Conservation (phyloP, 257 asterid species). For the Petunia secreta region DNA sequence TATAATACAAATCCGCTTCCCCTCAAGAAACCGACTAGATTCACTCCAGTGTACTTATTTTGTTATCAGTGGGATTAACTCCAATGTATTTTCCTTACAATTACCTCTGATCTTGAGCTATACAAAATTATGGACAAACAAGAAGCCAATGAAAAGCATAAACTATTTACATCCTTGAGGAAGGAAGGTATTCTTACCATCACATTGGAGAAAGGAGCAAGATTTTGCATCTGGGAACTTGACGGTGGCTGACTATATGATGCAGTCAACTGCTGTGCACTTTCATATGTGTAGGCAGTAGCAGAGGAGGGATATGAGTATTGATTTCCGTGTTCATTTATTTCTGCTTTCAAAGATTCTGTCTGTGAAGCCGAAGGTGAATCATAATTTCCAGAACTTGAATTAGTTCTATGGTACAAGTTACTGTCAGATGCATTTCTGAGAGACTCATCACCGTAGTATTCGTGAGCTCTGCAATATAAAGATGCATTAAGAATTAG, state of each 20-base stretch:
- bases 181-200: slow-evolving; percentile 50
- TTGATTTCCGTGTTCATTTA: slow-evolving; percentile 63
- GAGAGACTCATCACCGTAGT: slow-evolving; percentile 62
- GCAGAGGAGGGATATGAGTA: slow-evolving; percentile 59
- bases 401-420: slow-evolving; percentile 55
- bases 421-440: slow-evolving; percentile 58
- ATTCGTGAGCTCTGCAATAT: slow-evolving; percentile 62
- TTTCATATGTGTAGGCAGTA: slow-evolving; percentile 59
- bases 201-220: slow-evolving; percentile 56
- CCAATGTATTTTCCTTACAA: no score
- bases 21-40: not conserved
- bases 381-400: slow-evolving; percentile 54
- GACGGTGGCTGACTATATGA: slow-evolving; percentile 54
- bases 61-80: no score
- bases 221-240: slow-evolving; percentile 62
- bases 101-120: not conserved
- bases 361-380: slow-evolving; percentile 64
- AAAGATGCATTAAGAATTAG: slow-evolving; percentile 3
- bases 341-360: slow-evolving; percentile 60
- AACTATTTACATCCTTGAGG: slow-evolving; percentile 3
- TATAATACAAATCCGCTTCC: not conserved
- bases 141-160: not conserved
- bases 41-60: not conserved
- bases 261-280: slow-evolving; percentile 54
- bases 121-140: not conserved